Percentiles rank a stretch among this genome's conserved stretches.
These are phyloP conservation scores for Asterophora lycoperdoides DNA, from an alignment of 768 basidiomycete genomes.

Conservation along the genomic window DNA sequence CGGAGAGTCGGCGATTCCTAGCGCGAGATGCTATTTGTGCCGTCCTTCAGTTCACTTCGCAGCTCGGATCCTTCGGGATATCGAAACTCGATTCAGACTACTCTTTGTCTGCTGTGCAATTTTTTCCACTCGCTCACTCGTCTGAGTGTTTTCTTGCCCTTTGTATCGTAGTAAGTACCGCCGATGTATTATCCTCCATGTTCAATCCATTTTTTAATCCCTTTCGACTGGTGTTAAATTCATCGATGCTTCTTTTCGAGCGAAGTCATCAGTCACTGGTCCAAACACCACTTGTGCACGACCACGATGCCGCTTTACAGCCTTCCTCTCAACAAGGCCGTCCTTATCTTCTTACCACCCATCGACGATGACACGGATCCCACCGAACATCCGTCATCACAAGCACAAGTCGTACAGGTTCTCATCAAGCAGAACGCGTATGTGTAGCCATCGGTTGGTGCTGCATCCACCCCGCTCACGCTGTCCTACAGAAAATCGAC, in stretches of 20 bases:
- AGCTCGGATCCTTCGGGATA: constrained; percentile 36
- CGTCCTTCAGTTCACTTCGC: constrained; percentile 69
- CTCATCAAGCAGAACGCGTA: constrained; percentile 28
- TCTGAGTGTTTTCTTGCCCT: constrained; percentile 8
- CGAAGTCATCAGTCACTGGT: no score
- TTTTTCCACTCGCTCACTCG: constrained; percentile 18
- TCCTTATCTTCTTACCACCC: constrained; percentile 32
- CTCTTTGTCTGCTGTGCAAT: constrained; percentile 46
- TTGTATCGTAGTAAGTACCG: neutral
- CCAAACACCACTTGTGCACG: neutral
- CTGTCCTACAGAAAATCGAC: constrained; percentile 12
- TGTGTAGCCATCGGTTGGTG: neutral
- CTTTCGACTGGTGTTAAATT: no score
- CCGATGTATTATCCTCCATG: constrained; percentile 1
- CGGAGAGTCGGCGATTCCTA: constrained; percentile 11
- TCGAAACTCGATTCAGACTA: constrained; percentile 63
- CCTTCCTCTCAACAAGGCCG: constrained; percentile 29
- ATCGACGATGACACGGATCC: neutral
- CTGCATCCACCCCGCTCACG: neutral
- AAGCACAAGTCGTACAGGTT: constrained; percentile 28
- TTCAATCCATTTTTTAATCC: neutral
- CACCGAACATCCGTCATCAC: constrained; percentile 1
- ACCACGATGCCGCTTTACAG: constrained; percentile 30
- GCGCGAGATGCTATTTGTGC: constrained; percentile 12
- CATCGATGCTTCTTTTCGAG: no score